Conservation (phyloP, 331 rosid species). For the Acacia pycnantha region DNA sequence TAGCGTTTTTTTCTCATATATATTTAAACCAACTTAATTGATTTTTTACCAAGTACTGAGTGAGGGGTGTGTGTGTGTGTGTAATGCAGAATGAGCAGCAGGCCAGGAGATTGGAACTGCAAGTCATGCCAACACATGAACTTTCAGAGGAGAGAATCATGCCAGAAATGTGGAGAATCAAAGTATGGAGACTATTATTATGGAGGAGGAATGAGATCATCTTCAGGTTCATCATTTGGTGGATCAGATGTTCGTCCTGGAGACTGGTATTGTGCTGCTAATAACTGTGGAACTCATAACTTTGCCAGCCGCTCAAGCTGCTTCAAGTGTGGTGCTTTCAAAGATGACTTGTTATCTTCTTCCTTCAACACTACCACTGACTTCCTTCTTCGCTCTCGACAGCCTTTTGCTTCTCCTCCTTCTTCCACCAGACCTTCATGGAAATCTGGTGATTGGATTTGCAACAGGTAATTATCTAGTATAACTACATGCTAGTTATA, state of each 20-base stretch:
- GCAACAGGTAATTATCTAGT: constrained; percentile 55
- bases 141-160: constrained; percentile 92
- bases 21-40: background rate
- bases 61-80: background rate
- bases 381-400: constrained; percentile 51
- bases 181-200: constrained; percentile 47
- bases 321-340: constrained; percentile 95
- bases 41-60: background rate
- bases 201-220: constrained; percentile 68
- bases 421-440: constrained; percentile 66
- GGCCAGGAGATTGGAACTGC: constrained; percentile 99
- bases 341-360: constrained; percentile 52
- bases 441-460: constrained; percentile 99
- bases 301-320: constrained; percentile 95
- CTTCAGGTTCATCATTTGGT: constrained; percentile 42
- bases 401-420: constrained; percentile 33
- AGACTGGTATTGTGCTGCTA: constrained; percentile 85
- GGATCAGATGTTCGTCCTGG: constrained; percentile 85
- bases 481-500: background rate
- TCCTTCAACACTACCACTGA: constrained; percentile 45
- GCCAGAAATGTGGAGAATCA: constrained; percentile 92
- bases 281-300: constrained; percentile 88
- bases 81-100: constrained; percentile 63
- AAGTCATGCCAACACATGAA: constrained; percentile 95
- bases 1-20: background rate